Evolutionary conservation across 768 basidiomycete genomes (phyloP), one percentile per base, ranked within the genome.

Genomic region (Xerocomellus chrysenteron): DNA sequence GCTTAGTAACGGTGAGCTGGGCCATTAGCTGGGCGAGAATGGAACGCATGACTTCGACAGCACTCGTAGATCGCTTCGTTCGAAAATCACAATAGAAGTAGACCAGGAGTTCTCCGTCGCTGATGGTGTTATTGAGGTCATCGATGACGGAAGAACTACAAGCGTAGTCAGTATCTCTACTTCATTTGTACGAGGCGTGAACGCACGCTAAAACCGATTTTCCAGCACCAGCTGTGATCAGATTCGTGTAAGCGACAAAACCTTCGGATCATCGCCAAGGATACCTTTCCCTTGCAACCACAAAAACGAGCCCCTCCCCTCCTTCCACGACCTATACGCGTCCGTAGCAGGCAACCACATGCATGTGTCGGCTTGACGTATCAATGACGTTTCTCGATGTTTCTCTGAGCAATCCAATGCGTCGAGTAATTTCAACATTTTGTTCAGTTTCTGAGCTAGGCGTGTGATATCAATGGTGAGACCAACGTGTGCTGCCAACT

Each of bases 81-180:
- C 46, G 46, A 33, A 65, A 65, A 43, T 65, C 57, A 13, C 64
- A 65, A 50, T 62, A 65, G 47, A 64, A 65, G 37, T 54, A 61
- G 0, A 30, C 52, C 1, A 50, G 47, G n/a, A 14, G 17, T 21
- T 48, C 48, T 28, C 35, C 37, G 2, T 24, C 19, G 8, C 26
- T 40, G 35, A 16, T 36, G 12, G 14, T 36, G 35, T 16, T 36
- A 6, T 36, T 16, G 35, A 36, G 35, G 14, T 36, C 35, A 14
- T 36, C 6, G 35, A 36, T 36, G 14, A 36, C 35, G 14, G 6
- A 36, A 6, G 35, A 36, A 36, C 35, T 36, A 36, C 35, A 16
- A 16, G 35, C 14, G 6, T 36, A 6, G 1, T 36, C 35, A 36
- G 35, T 5, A 36, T 16, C 14, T 14, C 5, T 36, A 14, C 35